phyloP scores from a whole-genome alignment of 192 early-diverging fungal species.

The Spizellomyces punctatus region DNA sequence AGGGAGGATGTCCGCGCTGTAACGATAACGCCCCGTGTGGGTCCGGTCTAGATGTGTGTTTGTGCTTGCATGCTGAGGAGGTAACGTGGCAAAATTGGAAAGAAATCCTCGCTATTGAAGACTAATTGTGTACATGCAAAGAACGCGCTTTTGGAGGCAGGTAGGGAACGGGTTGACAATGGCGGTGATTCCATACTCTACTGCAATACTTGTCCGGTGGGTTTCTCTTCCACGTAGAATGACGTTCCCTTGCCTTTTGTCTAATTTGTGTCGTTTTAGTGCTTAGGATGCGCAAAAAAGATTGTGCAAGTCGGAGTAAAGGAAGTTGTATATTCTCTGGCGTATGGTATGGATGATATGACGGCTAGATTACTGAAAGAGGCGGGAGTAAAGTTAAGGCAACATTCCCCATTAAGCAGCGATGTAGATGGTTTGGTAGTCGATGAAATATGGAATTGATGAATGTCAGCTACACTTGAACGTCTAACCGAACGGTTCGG shows the following conservation, averaged over 20 bases:
- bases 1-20: constrained; percentile 92
- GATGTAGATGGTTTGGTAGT: not conserved
- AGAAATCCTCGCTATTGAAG: too few species aligned
- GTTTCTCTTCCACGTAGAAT: not conserved
- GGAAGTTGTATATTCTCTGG: constrained; percentile 89
- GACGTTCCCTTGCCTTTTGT: too few species aligned
- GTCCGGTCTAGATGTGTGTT: constrained; percentile 77
- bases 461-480: too few species aligned
- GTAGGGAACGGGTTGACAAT: constrained; percentile 79
- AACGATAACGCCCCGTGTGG: constrained; percentile 85
- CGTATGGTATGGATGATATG: constrained; percentile 94
- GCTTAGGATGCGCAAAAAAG: constrained; percentile 90
- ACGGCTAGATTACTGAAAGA: constrained; percentile 80
- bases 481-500: too few species aligned
- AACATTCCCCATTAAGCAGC: constrained; percentile 17
- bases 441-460: too few species aligned
- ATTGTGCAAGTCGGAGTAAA: constrained; percentile 92
- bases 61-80: constrained; percentile 99
- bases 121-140: not conserved
- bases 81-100: constrained; percentile 7
- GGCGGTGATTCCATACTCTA: constrained; percentile 75
- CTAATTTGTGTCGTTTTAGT: constrained; percentile 20
- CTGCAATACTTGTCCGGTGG: constrained; percentile 86
- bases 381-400: constrained; percentile 76
- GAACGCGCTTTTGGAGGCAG: constrained; percentile 96